Conservation (phyloP, 257 asterid species). For the Salvia hispanica region DNA sequence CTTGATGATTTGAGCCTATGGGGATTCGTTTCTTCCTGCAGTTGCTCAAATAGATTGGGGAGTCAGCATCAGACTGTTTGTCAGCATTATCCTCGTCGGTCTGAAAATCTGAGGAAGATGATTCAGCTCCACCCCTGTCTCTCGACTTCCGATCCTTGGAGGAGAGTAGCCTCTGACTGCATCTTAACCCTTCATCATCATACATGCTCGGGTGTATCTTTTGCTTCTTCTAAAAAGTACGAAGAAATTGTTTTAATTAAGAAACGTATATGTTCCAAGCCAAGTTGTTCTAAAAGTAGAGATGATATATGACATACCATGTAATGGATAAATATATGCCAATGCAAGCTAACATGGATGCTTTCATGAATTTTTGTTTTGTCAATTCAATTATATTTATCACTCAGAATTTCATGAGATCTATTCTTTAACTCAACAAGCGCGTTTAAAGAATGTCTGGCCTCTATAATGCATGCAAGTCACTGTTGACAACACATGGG, state of each 20-base stretch:
- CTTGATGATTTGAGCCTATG: constrained; percentile 51
- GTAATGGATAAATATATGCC: not conserved
- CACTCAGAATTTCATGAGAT: not conserved
- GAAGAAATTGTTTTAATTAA: constrained; percentile 32
- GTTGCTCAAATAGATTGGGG: constrained; percentile 36
- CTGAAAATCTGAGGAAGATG: constrained; percentile 44
- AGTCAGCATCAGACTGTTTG: constrained; percentile 37
- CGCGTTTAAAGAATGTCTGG: constrained; percentile 7
- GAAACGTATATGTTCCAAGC: constrained; percentile 15
- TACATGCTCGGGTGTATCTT: constrained; percentile 89
- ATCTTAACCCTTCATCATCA: constrained; percentile 65
- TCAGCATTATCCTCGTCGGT: constrained; percentile 31
- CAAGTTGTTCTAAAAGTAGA: not conserved
- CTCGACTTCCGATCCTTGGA: constrained; percentile 54
- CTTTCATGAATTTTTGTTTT: not conserved
- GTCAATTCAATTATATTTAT: constrained; percentile 1
- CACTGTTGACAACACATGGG: constrained; percentile 3
- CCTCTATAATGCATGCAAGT: not conserved
- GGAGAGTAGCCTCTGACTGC: constrained; percentile 65
- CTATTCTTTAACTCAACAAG: not conserved
- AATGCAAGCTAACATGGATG: not conserved
- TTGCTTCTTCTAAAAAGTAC: constrained; percentile 66
- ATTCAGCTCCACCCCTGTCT: constrained; percentile 21
- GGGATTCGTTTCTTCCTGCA: constrained; percentile 40
- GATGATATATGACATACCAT: not conserved